Conservation (phyloP, 202 grass and related monocot genomes). For the Schoenoplectus triqueter region DNA sequence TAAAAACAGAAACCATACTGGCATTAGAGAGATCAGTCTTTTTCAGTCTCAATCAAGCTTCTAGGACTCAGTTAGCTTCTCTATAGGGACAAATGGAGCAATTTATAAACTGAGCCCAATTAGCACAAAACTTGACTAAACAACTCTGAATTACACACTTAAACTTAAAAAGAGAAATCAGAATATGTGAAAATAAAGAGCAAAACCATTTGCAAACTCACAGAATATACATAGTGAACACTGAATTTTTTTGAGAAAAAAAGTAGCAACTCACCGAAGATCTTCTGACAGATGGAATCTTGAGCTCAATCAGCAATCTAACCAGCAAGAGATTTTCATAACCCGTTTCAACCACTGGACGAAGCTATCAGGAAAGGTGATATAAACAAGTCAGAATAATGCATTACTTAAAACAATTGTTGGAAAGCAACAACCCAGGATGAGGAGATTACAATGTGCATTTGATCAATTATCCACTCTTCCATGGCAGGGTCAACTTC, state of each 20-base stretch:
- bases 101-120: neutral
- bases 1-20: conserved; percentile 13
- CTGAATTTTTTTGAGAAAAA: neutral
- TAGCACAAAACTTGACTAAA: neutral
- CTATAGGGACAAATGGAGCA: neutral
- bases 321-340: conserved; percentile 97
- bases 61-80: neutral
- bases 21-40: neutral
- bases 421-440: neutral
- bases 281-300: conserved; percentile 56
- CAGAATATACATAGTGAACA: neutral
- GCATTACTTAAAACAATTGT: conserved; percentile 19
- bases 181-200: neutral
- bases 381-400: conserved; percentile 28
- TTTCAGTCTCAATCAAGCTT: neutral
- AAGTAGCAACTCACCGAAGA: conserved; percentile 65
- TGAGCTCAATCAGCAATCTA: conserved; percentile 81
- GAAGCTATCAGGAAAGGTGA: conserved; percentile 56
- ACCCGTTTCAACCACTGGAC: conserved; percentile 91
- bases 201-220: neutral
- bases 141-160: neutral
- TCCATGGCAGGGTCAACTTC: conserved; percentile 60
- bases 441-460: conserved; percentile 62
- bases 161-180: neutral
- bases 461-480: conserved; percentile 84